phyloP scores from a whole-genome alignment of 345 rosid genomes.

The Populus ilicifolia region DNA sequence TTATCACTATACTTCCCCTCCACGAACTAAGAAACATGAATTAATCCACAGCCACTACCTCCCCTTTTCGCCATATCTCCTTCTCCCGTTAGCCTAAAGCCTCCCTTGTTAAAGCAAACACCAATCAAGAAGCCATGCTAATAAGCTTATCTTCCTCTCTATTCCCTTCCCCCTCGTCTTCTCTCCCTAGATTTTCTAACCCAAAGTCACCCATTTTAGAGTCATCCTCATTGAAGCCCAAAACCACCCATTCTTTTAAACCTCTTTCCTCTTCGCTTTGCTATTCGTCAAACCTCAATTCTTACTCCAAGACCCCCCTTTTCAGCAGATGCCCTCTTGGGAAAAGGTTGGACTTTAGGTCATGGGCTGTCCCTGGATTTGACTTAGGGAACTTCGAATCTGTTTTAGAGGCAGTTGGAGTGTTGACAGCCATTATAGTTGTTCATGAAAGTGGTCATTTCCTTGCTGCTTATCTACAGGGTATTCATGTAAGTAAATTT shows the following conservation, averaged over 20 bases:
- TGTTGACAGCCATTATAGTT: conserved; percentile 78
- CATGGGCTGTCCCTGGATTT: conserved; percentile 58
- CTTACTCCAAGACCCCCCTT: conserved; percentile 34
- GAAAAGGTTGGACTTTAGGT: conserved; percentile 38
- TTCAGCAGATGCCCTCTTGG: conserved; percentile 31
- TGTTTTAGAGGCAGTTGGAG: conserved; percentile 71
- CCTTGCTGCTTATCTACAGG: conserved; percentile 88
- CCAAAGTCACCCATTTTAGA: conserved; percentile 38
- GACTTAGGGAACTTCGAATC: conserved; percentile 68
- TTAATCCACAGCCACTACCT: conserved; percentile 31
- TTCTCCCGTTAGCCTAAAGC: conserved; percentile 11
- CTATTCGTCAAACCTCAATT: conserved; percentile 23
- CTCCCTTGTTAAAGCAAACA: conserved; percentile 1
- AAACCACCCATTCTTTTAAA: conserved; percentile 45
- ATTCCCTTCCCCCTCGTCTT: conserved; percentile 33
- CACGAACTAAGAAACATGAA: conserved; percentile 44
- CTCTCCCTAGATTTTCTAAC: conserved; percentile 32
- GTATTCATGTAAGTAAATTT: conserved; percentile 96
- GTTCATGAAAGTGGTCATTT: conserved; percentile 93
- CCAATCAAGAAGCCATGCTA: conserved; percentile 50
- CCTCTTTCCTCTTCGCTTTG: conserved; percentile 32
- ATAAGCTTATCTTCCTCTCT: conserved; percentile 45
- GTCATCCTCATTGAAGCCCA: conserved; percentile 37
- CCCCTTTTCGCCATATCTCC: conserved; percentile 10
- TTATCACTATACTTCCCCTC: conserved; percentile 39